Conservation (phyloP, 306 rosid species). For the Lathyrus oleraceus region DNA sequence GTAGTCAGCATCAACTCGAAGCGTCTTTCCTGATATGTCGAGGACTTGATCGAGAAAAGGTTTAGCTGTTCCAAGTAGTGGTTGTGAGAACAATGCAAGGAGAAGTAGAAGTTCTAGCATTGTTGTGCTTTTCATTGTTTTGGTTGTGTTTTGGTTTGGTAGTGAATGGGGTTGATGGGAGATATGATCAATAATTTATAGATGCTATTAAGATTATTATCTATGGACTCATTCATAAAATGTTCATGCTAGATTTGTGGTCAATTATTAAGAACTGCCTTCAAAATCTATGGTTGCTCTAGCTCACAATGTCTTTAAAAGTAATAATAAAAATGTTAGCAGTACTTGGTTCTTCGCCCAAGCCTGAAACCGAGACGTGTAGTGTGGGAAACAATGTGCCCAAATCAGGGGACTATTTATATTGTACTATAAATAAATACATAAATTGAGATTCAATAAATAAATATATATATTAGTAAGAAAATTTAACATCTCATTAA, state of each 20-base stretch:
- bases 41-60: slow-evolving; percentile 32
- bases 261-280: not conserved
- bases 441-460: no score
- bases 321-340: not conserved
- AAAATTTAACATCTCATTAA: no score
- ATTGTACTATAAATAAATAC: no score
- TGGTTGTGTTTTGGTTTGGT: not conserved
- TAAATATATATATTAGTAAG: no score
- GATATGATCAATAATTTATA: not conserved
- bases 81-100: not conserved
- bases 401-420: no score
- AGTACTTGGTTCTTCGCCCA: not conserved
- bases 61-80: not conserved
- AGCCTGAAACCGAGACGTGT: no score
- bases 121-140: not conserved
- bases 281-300: not conserved
- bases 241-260: not conserved
- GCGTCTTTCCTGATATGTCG: slow-evolving; percentile 38
- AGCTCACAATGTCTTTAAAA: not conserved
- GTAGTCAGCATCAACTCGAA: slow-evolving; percentile 26
- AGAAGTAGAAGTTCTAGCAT: not conserved
- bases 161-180: not conserved
- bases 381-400: no score
- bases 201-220: not conserved
- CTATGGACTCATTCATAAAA: not conserved